Conservation (phyloP, 371 early-diverging fungal species). For the Actinomucor elegans region DNA sequence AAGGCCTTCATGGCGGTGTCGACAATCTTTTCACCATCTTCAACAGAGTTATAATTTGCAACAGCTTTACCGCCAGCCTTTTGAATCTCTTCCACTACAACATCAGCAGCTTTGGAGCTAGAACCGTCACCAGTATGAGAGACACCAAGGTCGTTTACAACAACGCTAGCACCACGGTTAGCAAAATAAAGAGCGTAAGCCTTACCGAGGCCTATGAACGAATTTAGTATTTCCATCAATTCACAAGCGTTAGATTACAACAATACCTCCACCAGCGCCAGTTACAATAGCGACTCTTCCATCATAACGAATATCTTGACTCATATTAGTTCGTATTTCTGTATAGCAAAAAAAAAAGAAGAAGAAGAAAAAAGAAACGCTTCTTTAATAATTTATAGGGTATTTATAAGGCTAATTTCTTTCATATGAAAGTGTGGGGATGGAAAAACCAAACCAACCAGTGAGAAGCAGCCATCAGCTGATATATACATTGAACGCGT, state of each 20-base stretch:
- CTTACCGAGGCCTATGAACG: slow-evolving; percentile 74
- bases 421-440: slow-evolving; percentile 20
- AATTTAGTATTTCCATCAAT: too few relatives aligned
- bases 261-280: slow-evolving; percentile 94
- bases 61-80: slow-evolving; percentile 93
- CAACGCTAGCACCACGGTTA: slow-evolving; percentile 84
- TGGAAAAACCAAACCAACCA: too few relatives aligned
- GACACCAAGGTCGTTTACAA: slow-evolving; percentile 92
- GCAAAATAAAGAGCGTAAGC: slow-evolving; percentile 93
- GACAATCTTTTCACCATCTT: slow-evolving; percentile 95
- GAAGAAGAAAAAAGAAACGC: slow-evolving; percentile 9
- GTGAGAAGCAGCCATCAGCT: too few relatives aligned
- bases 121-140: slow-evolving; percentile 80
- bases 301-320: slow-evolving; percentile 74
- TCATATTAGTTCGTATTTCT: slow-evolving; percentile 24
- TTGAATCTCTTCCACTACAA: slow-evolving; percentile 93
- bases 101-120: slow-evolving; percentile 84
- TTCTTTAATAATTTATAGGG: not conserved
- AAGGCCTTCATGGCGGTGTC: slow-evolving; percentile 94
- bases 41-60: slow-evolving; percentile 97
- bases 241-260: too few relatives aligned
- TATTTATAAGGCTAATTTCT: slow-evolving; percentile 10
- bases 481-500: too few relatives aligned
- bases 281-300: slow-evolving; percentile 93
- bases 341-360: not conserved